phyloP scores from a whole-genome alignment of 371 early-diverging fungal species.

The Zychaea mexicana region DNA sequence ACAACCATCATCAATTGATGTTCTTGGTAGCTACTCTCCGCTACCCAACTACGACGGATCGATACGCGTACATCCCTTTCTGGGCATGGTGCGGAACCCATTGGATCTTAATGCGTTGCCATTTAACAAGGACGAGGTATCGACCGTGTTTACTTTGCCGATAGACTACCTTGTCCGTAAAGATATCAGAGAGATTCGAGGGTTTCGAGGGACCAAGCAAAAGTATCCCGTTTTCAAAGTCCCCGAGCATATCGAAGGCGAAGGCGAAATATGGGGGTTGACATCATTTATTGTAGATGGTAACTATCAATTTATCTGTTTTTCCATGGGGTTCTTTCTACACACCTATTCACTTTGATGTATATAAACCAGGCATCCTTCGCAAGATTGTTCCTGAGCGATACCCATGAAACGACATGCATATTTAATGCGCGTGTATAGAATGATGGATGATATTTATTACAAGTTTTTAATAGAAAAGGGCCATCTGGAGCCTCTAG shows the following conservation, averaged over 20 bases:
- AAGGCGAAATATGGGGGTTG: slow-evolving; percentile 78
- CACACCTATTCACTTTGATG: not conserved
- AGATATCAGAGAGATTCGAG: slow-evolving; percentile 38
- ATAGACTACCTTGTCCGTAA: slow-evolving; percentile 65
- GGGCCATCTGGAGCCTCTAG: not conserved
- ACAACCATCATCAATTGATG: slow-evolving; percentile 41
- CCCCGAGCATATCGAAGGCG: slow-evolving; percentile 50
- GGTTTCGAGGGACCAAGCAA: slow-evolving; percentile 63
- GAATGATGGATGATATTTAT: not conserved
- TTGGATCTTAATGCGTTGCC: slow-evolving; percentile 29
- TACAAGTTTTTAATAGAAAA: not conserved
- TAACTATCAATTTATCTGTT: slow-evolving; percentile 5
- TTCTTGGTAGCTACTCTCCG: slow-evolving; percentile 69
- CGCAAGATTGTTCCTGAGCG: not conserved
- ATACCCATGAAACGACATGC: not conserved
- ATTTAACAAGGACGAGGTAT: slow-evolving; percentile 74
- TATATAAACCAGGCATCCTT: not conserved
- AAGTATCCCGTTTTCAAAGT: slow-evolving; percentile 66
- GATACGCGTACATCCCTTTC: slow-evolving; percentile 74
- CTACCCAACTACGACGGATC: slow-evolving; percentile 68
- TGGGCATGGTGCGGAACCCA: slow-evolving; percentile 62
- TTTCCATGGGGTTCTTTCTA: not conserved
- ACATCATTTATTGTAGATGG: slow-evolving; percentile 81
- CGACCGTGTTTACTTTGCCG: slow-evolving; percentile 70
- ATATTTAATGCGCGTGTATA: not conserved